Evolutionary conservation across 164 flowering plant species (phyloP).

Genomic region (Magnolia sinica): DNA sequence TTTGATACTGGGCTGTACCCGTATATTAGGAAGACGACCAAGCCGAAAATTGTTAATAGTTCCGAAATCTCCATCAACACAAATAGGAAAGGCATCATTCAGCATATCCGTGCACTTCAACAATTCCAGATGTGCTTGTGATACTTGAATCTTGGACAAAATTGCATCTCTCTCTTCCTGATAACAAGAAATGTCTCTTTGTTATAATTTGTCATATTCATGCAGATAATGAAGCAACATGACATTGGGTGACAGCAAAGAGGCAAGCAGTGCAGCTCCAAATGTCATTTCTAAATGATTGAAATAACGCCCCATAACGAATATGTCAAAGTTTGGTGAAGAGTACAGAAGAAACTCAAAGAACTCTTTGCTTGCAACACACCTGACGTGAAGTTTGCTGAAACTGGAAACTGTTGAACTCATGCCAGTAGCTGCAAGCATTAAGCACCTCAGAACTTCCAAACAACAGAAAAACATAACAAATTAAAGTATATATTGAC

Average conservation of each 20-base stretch:
- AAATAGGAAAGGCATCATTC: constrained; percentile 89
- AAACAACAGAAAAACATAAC: not conserved
- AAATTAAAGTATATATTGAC: not conserved
- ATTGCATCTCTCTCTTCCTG: constrained; percentile 98
- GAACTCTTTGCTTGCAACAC: constrained; percentile 1
- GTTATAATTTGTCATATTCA: not conserved
- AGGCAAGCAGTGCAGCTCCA: too few relatives aligned
- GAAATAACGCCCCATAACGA: too few relatives aligned
- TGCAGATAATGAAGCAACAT: constrained; percentile 1
- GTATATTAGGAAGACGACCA: constrained; percentile 90
- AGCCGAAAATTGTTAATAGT: constrained; percentile 96
- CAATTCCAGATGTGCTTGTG: constrained; percentile 91
- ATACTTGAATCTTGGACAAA: constrained; percentile 87
- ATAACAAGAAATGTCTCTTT: constrained; percentile 8
- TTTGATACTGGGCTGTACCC: constrained; percentile 33
- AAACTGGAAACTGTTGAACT: constrained; percentile 94
- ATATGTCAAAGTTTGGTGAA: too few relatives aligned
- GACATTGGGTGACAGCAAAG: not conserved
- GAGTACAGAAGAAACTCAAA: too few relatives aligned
- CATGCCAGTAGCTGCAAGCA: constrained; percentile 83
- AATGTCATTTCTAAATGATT: too few relatives aligned
- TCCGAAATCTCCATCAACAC: constrained; percentile 97
- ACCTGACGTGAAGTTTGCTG: constrained; percentile 91
- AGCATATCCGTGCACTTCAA: constrained; percentile 88
- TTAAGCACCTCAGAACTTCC: not conserved